phyloP scores from a whole-genome alignment of 2,329 filamentous ascomycete species.

The Trichoderma oligosporum region DNA sequence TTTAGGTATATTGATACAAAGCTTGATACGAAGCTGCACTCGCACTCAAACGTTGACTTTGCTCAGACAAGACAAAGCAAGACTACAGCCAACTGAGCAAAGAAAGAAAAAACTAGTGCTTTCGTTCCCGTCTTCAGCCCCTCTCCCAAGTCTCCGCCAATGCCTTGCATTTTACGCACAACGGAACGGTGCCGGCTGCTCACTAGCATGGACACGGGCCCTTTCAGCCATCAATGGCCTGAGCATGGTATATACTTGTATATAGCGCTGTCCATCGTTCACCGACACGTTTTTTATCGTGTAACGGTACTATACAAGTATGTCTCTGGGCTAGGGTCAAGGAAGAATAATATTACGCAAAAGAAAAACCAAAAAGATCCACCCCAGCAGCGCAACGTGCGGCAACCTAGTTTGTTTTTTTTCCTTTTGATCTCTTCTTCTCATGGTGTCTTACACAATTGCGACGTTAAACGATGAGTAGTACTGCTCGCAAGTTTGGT shows the following conservation, averaged over 20 bases:
- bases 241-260: neutral
- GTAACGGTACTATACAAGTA: neutral
- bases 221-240: neutral
- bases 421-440: neutral
- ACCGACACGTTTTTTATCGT: constrained; percentile 12
- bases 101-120: constrained; percentile 16
- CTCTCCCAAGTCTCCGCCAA: constrained; percentile 21
- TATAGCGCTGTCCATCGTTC: neutral
- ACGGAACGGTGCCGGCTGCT: constrained; percentile 16
- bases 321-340: neutral
- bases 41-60: neutral
- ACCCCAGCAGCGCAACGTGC: constrained; percentile 6
- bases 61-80: neutral
- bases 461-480: constrained; percentile 10
- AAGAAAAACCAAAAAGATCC: neutral
- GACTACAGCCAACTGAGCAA: constrained; percentile 1
- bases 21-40: neutral
- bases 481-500: neutral
- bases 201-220: constrained; percentile 10
- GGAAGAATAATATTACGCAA: constrained; percentile 10
- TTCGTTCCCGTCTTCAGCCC: constrained; percentile 21
- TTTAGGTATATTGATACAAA: neutral
- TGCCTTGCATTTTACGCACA: constrained; percentile 22
- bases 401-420: neutral
- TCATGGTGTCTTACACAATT: constrained; percentile 18